phyloP scores from a whole-genome alignment of 2,329 filamentous ascomycete genomes.

The Exophiala sp. region DNA sequence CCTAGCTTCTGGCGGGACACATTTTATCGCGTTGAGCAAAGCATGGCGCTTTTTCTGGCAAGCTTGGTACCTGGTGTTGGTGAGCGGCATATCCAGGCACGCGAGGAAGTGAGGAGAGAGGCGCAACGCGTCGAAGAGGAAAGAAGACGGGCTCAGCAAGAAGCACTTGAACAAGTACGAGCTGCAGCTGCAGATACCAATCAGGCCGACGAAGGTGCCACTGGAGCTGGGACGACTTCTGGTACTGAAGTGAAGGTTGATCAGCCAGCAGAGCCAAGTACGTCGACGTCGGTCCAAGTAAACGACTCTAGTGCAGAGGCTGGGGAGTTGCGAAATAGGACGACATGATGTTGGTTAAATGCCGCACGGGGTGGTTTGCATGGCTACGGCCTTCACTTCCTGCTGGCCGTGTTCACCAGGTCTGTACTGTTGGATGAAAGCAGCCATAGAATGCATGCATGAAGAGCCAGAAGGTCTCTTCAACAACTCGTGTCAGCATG shows the following conservation, averaged over 20 bases:
- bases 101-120: slow-evolving; percentile 47
- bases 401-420: no score
- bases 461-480: no score
- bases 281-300: slow-evolving; percentile 10
- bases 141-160: slow-evolving; percentile 17
- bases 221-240: background rate
- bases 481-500: no score
- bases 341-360: background rate
- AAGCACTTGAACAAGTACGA: slow-evolving; percentile 2
- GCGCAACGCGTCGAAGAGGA: slow-evolving; percentile 25
- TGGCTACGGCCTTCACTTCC: no score
- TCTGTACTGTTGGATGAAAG: no score
- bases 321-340: slow-evolving; percentile 10
- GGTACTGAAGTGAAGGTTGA: slow-evolving; percentile 1
- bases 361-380: background rate
- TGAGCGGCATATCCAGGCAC: slow-evolving; percentile 57
- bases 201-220: background rate
- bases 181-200: background rate
- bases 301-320: background rate
- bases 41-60: slow-evolving; percentile 59
- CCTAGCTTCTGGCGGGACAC: slow-evolving; percentile 19
- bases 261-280: slow-evolving; percentile 1
- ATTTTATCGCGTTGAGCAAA: slow-evolving; percentile 47
- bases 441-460: no score
- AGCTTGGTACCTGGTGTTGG: slow-evolving; percentile 61